Base-by-base conservation (phyloP, 768 basidiomycete genomes). In the Suillus luteus region DNA sequence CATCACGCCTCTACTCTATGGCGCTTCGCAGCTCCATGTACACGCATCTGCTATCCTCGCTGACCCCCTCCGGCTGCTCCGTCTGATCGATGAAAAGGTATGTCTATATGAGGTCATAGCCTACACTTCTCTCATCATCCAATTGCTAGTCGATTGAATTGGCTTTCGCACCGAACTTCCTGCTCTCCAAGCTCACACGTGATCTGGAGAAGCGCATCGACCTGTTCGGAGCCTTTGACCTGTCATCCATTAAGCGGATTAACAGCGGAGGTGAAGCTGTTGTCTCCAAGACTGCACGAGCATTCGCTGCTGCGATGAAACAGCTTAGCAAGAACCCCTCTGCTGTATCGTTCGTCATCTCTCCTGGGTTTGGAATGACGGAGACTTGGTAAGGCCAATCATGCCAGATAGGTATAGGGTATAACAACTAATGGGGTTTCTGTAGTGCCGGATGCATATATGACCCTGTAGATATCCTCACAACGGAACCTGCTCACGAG, bases 231-330 rank as follows among this genome's bases (percentile, higher is more conserved):
- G 55, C 63, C 6, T 68, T 81, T 22, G 71, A 80, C 63, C 74
- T 82, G 2, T 71, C 76, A 9, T 69, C 68, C 8, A 67, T 82
- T 35, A 69, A 61, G 48, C 74, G 73, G 5, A 67, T 82, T 37
- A 80, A 79, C 65, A 78, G 79, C 12, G 81, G 81, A 24, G 81
- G 81, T 46, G 81, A 81, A 65, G 73, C 81, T 0, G 77, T 80
- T 0, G 79, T 80, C 9, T 73, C 75, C 19, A 73, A 65, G 31
- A 79, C 77, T 9, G 80, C 79, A 1, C 66, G 78, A 17, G 75
- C 75, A 19, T 79, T 82, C 64, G 70, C 71, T n/a, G 72, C 68
- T 35, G 73, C 69, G 6, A 68, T 81, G 14, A 68, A 72, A 37
- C 70, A 64, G 40, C 69, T 73, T 8, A 66, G 69, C 8, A 72